Evolutionary conservation across 75 land plant species (phyloP).

Genomic region (Larix kaempferi): DNA sequence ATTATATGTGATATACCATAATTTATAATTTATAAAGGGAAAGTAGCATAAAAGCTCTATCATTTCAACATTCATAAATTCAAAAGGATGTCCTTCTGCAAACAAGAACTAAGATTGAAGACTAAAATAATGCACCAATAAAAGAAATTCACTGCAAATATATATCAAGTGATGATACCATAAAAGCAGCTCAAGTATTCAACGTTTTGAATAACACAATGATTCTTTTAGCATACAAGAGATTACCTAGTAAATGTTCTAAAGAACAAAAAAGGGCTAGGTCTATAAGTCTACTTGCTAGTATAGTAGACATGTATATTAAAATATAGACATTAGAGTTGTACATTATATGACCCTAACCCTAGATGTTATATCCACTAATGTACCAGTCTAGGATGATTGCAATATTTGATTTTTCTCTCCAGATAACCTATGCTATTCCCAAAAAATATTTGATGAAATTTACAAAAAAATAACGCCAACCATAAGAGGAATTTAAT

Average conservation of each 20-base stretch:
- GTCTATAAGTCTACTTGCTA: not conserved
- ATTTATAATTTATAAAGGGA: not conserved
- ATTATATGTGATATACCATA: not conserved
- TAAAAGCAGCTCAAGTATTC: not conserved
- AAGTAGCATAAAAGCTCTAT: not conserved
- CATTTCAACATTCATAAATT: not conserved
- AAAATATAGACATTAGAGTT: not conserved
- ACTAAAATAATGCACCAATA: not conserved
- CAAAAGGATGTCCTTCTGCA: slow-evolving; percentile 85
- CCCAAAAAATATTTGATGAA: no score
- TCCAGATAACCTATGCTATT: no score
- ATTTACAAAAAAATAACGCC: no score
- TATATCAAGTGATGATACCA: not conserved
- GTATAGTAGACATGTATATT: not conserved
- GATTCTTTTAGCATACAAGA: not conserved
- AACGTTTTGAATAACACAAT: not conserved
- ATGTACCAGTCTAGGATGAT: not conserved
- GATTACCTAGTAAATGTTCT: not conserved
- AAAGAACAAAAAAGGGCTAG: not conserved
- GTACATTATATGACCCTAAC: not conserved
- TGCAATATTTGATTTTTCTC: no score
- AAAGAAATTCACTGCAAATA: not conserved
- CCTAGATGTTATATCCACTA: not conserved
- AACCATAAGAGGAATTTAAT: no score
- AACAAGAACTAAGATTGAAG: not conserved